A percentile compares a stretch with the other conserved stretches of the same genome.
phyloP scores from a whole-genome alignment of 257 asterid genomes.

The Gentiana dahurica region DNA sequence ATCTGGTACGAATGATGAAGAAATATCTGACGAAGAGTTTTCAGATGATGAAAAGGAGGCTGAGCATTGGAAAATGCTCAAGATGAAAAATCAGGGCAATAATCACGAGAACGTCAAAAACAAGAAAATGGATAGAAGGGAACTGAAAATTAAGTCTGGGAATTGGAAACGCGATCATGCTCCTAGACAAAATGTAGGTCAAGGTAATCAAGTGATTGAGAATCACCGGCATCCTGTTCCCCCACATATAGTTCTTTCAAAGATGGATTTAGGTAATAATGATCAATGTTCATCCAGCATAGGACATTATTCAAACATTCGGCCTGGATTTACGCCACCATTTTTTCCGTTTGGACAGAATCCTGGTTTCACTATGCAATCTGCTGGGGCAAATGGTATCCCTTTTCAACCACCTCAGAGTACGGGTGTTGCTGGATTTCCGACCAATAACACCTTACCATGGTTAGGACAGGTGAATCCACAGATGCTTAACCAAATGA shows the following conservation, averaged over 20 bases:
- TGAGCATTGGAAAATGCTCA: constrained; percentile 51
- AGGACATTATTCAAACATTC: constrained; percentile 19
- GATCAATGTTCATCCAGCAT: constrained; percentile 7
- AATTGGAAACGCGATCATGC: constrained; percentile 28
- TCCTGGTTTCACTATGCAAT: background rate
- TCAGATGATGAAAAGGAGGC: constrained; percentile 95
- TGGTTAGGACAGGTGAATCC: constrained; percentile 35
- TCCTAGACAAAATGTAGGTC: constrained; percentile 9
- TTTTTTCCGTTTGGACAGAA: constrained; percentile 24
- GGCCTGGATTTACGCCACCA: constrained; percentile 26
- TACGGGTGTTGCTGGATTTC: constrained; percentile 29
- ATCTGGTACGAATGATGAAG: constrained; percentile 80
- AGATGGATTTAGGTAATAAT: constrained; percentile 14
- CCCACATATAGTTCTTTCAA: constrained; percentile 9
- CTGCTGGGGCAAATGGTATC: constrained; percentile 41
- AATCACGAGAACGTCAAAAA: constrained; percentile 35
- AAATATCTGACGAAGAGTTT: constrained; percentile 60
- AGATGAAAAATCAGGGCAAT: constrained; percentile 64
- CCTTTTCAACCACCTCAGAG: constrained; percentile 39
- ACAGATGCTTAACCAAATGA: constrained; percentile 17
- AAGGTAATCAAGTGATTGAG: constrained; percentile 15
- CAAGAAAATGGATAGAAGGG: constrained; percentile 37
- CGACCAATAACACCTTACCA: constrained; percentile 31
- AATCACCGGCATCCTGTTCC: constrained; percentile 19
- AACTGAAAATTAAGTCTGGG: constrained; percentile 26